Base-by-base conservation (phyloP, 805 yeast genomes). In the Candida taoyuanica region DNA sequence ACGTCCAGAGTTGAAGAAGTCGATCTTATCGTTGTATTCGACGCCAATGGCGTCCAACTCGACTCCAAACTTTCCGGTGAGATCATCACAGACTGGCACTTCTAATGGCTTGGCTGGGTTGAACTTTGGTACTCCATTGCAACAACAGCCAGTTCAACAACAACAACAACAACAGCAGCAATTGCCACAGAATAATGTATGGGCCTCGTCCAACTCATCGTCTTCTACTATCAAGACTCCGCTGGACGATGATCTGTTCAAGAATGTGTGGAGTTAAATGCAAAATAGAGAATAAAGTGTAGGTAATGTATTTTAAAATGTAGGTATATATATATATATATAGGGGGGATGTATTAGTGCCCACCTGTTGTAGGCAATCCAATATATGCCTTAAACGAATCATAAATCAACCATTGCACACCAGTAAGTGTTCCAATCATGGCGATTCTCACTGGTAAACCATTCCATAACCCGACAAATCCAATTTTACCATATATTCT, bases 371-470 rank as follows among this genome's bases (percentile, higher is more conserved):
- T 89, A 56, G 98, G 98, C 52, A 91, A 74, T 6, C 98, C 98
- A 42, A 87, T 78, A 52, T 77, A 76, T n/a, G 88, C 94, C 69
- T 91, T 91, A 74, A 91, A 91, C 7, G 96, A 84, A 64, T 93
- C 98, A 68, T 91, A 91, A 46, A 93, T 75, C 59, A 91, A 74
- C 98, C 98, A 91, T 70, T 91, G 98, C 74, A 84, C 76, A 46
- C 96, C 96, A 19, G 98, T 93, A 62, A 91, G 74, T 7, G 98
- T 91, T 70, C 98, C 98, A 62, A 93, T 78, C 98, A 93, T 91
- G 44, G 88, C 75, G 53, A 91, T 89, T 75, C 98, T 84, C 43
- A 88, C 93, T 14, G 88, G 84, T 44, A 91, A 75, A 31, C 98
- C 98, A 58, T 85, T 85, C 98, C 98, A 91, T 41, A 93, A 71